Evolutionary conservation across 352 stramenopile genomes (phyloP).

Genomic region (Phytophthora melonis): DNA sequence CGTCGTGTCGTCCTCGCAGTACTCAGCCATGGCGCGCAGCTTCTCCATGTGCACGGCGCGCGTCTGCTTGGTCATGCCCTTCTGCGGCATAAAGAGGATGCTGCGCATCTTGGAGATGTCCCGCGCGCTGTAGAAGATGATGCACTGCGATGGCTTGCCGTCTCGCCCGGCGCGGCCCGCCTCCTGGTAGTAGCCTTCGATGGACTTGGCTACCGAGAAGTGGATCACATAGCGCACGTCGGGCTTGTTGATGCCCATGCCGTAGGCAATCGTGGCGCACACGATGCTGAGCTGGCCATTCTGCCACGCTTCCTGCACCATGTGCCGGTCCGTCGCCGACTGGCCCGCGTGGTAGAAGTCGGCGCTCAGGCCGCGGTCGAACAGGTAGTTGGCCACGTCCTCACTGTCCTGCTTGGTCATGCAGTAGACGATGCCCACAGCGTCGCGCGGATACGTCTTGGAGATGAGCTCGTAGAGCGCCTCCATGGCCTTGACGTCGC

Average conservation of each 20-base stretch:
- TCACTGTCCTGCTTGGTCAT: conserved; percentile 95
- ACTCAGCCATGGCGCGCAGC: conserved; percentile 79
- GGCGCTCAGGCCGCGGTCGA: conserved; percentile 85
- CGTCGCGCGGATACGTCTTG: conserved; percentile 53
- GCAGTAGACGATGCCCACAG: conserved; percentile 95
- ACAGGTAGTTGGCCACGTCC: conserved; percentile 91
- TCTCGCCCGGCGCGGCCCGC: conserved; percentile 96
- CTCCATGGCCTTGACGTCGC: conserved; percentile 61
- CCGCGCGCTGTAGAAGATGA: conserved; percentile 89
- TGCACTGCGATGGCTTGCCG: conserved; percentile 91
- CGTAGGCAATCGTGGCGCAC: conserved; percentile 96
- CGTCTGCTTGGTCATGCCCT: conserved; percentile 81
- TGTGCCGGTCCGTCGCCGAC: conserved; percentile 76
- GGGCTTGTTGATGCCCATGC: conserved; percentile 96
- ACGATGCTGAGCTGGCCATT: conserved; percentile 89
- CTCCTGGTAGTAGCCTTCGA: conserved; percentile 99
- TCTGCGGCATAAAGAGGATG: conserved; percentile 81
- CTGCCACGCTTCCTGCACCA: conserved; percentile 84
- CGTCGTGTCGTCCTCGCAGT: conserved; percentile 78
- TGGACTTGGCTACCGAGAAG: conserved; percentile 91
- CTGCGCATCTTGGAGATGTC: conserved; percentile 89
- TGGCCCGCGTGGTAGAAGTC: conserved; percentile 94
- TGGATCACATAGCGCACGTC: conserved; percentile 95
- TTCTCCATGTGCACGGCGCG: conserved; percentile 81
- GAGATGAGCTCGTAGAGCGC: conserved; percentile 62